phyloP scores from a whole-genome alignment of 352 stramenopile genomes.

The Lagenidium sp. region DNA sequence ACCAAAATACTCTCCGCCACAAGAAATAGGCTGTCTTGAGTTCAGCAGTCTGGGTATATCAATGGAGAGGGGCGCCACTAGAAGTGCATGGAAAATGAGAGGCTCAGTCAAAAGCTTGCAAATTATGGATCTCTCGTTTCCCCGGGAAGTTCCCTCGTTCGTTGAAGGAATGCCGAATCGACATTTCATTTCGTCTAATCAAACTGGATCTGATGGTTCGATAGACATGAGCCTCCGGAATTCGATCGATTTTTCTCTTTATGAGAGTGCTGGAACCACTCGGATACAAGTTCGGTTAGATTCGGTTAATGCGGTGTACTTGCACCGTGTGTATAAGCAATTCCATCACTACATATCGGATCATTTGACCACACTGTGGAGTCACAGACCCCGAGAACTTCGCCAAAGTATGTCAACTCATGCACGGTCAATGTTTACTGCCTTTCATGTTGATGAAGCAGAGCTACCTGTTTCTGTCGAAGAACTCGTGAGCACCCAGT shows the following conservation, averaged over 20 bases:
- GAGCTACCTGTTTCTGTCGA: constrained; percentile 15
- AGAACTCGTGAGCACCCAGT: constrained; percentile 1
- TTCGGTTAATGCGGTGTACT: constrained; percentile 71
- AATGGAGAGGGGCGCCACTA: not conserved
- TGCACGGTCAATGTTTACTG: not conserved
- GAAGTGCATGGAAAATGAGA: constrained; percentile 25
- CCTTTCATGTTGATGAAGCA: constrained; percentile 8
- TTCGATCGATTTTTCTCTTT: constrained; percentile 44
- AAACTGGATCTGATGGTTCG: constrained; percentile 20
- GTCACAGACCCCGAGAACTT: no score
- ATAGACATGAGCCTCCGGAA: constrained; percentile 24
- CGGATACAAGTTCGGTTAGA: constrained; percentile 38
- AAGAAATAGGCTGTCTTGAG: constrained; percentile 12
- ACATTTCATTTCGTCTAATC: constrained; percentile 57
- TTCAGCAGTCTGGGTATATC: constrained; percentile 10
- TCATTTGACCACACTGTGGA: constrained; percentile 18
- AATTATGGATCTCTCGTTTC: constrained; percentile 51
- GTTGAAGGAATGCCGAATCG: constrained; percentile 44
- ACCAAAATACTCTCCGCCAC: constrained; percentile 2
- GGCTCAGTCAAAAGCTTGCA: constrained; percentile 62
- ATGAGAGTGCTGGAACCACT: not conserved
- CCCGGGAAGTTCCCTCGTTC: constrained; percentile 19
- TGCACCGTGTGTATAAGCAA: constrained; percentile 84
- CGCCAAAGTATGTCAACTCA: no score
- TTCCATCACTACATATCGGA: constrained; percentile 71